Evolutionary conservation across 768 basidiomycete genomes (phyloP).

Genomic region (Suillus subluteus): DNA sequence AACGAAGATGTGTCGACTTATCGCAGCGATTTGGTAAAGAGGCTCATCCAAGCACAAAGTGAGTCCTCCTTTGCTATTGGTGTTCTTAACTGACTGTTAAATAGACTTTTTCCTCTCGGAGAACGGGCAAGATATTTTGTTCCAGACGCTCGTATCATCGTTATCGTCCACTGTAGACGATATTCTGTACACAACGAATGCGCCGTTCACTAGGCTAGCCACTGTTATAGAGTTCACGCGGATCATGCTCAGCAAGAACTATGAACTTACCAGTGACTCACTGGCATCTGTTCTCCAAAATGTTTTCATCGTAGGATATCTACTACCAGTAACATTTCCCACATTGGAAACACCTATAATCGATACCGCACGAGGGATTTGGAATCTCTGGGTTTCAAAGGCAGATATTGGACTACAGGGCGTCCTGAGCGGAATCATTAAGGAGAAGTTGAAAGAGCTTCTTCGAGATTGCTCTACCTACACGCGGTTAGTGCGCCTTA

Average conservation of each 20-base stretch:
- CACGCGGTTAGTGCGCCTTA: slow-evolving; percentile 33
- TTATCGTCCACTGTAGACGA: slow-evolving; percentile 41
- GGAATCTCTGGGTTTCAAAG: slow-evolving; percentile 32
- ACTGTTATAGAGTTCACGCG: slow-evolving; percentile 38
- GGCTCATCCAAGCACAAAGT: slow-evolving; percentile 48
- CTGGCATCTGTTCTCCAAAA: slow-evolving; percentile 39
- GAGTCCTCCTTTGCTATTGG: background rate
- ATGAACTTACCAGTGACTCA: slow-evolving; percentile 14
- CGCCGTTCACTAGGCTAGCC: slow-evolving; percentile 25
- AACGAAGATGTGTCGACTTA: slow-evolving; percentile 26
- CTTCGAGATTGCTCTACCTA: slow-evolving; percentile 40
- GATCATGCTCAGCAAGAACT: slow-evolving; percentile 24
- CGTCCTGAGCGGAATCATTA: slow-evolving; percentile 40
- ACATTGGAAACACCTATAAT: slow-evolving; percentile 21
- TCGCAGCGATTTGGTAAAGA: slow-evolving; percentile 38
- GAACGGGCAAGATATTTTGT: slow-evolving; percentile 36
- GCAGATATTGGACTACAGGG: slow-evolving; percentile 25
- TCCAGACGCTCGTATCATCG: slow-evolving; percentile 37
- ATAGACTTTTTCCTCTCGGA: slow-evolving; percentile 34
- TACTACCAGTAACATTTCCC: slow-evolving; percentile 43
- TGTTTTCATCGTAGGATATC: slow-evolving; percentile 51
- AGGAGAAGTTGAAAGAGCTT: slow-evolving; percentile 44
- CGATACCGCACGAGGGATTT: slow-evolving; percentile 32
- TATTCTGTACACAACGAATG: slow-evolving; percentile 31
- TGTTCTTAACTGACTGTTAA: background rate